These are phyloP conservation scores for Solanum gandarillasii DNA, from an alignment of 257 asterid genomes.

Conservation along the genomic window DNA sequence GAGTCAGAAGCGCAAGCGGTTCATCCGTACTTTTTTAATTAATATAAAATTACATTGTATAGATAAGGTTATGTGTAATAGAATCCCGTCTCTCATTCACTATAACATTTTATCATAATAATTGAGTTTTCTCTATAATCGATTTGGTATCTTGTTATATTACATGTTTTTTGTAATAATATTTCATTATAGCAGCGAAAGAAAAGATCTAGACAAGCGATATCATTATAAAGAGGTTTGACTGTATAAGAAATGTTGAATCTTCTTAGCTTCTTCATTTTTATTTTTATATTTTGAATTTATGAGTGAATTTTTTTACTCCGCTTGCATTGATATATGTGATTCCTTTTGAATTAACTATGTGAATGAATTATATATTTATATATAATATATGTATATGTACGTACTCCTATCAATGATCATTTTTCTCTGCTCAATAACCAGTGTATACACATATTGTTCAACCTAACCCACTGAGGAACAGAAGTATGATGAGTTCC, in stretches of 20 bases:
- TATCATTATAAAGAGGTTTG: background rate
- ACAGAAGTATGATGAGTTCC: background rate
- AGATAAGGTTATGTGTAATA: background rate
- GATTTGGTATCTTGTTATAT: background rate
- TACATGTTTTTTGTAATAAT: background rate
- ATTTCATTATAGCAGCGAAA: no score
- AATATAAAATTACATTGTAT: background rate
- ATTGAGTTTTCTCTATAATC: background rate
- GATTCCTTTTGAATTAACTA: background rate
- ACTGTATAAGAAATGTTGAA: background rate
- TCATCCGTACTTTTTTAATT: background rate
- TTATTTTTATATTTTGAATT: background rate
- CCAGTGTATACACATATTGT: background rate
- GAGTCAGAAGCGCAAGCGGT: background rate
- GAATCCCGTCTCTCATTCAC: background rate
- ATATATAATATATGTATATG: background rate
- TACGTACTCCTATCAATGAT: background rate
- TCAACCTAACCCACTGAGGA: background rate
- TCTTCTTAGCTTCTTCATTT: background rate
- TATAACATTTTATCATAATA: background rate
- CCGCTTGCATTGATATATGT: background rate
- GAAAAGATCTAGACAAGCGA: background rate
- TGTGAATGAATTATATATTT: background rate
- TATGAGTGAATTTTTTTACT: background rate
- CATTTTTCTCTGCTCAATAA: background rate